Conservation (phyloP, 129 eudicot species). For the Centrapalus pauciflorus region DNA sequence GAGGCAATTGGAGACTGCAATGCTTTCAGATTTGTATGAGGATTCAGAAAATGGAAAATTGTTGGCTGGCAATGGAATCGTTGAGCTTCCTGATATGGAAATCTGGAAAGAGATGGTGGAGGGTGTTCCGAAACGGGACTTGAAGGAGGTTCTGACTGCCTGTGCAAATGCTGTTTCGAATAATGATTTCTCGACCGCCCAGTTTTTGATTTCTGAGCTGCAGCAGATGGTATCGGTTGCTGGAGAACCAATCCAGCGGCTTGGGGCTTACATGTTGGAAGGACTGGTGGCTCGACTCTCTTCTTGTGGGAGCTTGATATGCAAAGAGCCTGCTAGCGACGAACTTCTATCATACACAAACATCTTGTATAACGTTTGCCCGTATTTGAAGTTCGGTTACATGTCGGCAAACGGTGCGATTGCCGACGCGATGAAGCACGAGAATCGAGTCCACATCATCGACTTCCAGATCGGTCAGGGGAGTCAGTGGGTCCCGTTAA, state of each 20-base stretch:
- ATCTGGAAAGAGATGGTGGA: constrained; percentile 76
- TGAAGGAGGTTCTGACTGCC: constrained; percentile 56
- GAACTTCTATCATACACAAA: constrained; percentile 62
- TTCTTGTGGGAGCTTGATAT: constrained; percentile 49
- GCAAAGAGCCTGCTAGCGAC: constrained; percentile 48
- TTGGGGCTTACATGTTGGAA: constrained; percentile 84
- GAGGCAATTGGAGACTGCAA: constrained; percentile 59
- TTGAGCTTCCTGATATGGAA: constrained; percentile 46
- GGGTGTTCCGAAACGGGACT: constrained; percentile 52
- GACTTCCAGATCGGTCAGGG: constrained; percentile 77
- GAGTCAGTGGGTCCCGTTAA: constrained; percentile 78
- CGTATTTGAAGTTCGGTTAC: constrained; percentile 77
- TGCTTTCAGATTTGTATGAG: constrained; percentile 56
- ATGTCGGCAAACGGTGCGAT: constrained; percentile 90
- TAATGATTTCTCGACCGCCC: constrained; percentile 43
- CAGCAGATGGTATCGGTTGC: constrained; percentile 72
- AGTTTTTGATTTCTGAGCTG: constrained; percentile 50
- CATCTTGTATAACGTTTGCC: constrained; percentile 66
- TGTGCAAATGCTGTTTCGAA: constrained; percentile 60
- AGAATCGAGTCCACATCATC: constrained; percentile 60
- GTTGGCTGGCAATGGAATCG: constrained; percentile 12
- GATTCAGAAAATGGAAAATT: constrained; percentile 28
- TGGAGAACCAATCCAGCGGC: constrained; percentile 72
- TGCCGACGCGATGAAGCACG: constrained; percentile 74
- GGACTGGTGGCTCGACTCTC: constrained; percentile 70